phyloP scores from a whole-genome alignment of 768 basidiomycete genomes.

The Pleurotus eryngii region DNA sequence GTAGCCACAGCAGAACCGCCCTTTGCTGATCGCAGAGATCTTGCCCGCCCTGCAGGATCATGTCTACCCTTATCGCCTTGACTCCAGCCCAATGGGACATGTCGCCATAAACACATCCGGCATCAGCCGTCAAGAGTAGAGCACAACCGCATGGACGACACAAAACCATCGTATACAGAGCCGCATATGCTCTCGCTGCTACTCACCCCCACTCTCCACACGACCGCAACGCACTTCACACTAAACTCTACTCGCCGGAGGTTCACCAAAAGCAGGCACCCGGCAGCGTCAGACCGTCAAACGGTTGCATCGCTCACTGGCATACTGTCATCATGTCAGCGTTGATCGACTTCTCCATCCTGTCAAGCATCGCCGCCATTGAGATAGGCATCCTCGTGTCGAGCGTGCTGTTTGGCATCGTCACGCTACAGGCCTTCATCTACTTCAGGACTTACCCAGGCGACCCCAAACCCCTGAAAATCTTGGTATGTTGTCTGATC shows the following conservation, averaged over 20 bases:
- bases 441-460: slow-evolving; percentile 14
- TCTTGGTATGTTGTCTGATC: slow-evolving; percentile 13
- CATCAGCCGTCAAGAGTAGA: neutral
- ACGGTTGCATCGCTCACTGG: too few species aligned
- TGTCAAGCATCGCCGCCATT: slow-evolving; percentile 2
- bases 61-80: neutral
- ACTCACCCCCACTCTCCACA: neutral
- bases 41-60: neutral
- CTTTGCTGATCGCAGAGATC: too few species aligned
- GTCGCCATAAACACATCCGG: neutral
- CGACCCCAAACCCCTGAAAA: slow-evolving; percentile 18
- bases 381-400: slow-evolving; percentile 3
- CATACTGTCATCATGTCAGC: neutral
- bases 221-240: neutral
- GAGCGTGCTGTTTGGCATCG: slow-evolving; percentile 1
- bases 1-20: too few species aligned
- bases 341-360: neutral
- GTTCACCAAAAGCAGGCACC: neutral
- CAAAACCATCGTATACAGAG: neutral
- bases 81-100: neutral
- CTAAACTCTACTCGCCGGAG: neutral
- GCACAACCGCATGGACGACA: neutral
- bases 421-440: neutral
- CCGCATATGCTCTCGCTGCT: neutral
- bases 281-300: too few species aligned